Conservation (phyloP, 2,329 filamentous ascomycete genomes). For the Tetracladium maxilliforme region DNA sequence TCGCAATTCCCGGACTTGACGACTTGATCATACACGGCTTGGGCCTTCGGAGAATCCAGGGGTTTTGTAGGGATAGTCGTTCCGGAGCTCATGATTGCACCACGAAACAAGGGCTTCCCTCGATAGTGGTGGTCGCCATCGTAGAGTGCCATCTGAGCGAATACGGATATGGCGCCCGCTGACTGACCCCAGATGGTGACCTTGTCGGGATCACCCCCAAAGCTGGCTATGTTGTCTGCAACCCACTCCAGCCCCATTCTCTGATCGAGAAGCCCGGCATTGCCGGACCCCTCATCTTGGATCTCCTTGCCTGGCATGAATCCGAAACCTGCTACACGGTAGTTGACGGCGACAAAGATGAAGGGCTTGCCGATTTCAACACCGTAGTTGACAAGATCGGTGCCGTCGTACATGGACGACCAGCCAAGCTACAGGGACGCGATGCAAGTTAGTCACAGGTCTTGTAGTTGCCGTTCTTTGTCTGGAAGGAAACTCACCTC, state of each 20-base stretch:
- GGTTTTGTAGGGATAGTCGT: slow-evolving; percentile 39
- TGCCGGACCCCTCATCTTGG: slow-evolving; percentile 38
- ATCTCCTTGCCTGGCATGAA: slow-evolving; percentile 46
- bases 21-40: slow-evolving; percentile 45
- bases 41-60: slow-evolving; percentile 47
- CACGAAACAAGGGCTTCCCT: slow-evolving; percentile 55
- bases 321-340: slow-evolving; percentile 52
- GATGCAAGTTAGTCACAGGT: no score
- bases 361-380: no score
- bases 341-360: slow-evolving; percentile 44
- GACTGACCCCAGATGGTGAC: slow-evolving; percentile 50
- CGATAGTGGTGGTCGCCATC: slow-evolving; percentile 58
- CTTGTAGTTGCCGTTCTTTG: no score
- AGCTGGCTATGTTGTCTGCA: slow-evolving; percentile 37
- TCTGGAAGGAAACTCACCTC: slow-evolving; percentile 31
- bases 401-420: no score
- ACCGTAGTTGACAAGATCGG: no score
- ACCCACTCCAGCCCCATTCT: slow-evolving; percentile 44
- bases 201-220: slow-evolving; percentile 42
- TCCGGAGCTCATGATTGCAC: slow-evolving; percentile 61
- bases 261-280: slow-evolving; percentile 51
- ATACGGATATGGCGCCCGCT: slow-evolving; percentile 46
- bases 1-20: slow-evolving; percentile 44
- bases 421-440: no score
- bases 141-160: slow-evolving; percentile 59